phyloP scores from a whole-genome alignment of 176 grass and related monocot genomes.

The Phyllostachys edulis region DNA sequence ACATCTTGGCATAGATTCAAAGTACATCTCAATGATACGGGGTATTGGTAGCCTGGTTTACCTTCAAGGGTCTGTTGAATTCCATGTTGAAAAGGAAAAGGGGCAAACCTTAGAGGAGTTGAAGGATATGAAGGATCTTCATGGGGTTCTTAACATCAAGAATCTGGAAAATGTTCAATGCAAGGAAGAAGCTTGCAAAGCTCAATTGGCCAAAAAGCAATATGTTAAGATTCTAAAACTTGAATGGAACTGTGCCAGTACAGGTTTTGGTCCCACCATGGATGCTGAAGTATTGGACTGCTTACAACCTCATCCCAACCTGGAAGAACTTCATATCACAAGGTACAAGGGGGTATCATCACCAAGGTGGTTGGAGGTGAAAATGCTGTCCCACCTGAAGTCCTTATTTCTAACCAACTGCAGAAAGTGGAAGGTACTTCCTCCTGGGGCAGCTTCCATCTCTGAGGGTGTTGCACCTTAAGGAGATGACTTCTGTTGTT shows the following conservation, averaged over 20 bases:
- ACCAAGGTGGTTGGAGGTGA: slow-evolving; percentile 32
- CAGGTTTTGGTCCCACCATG: not conserved
- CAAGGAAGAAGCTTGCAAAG: slow-evolving; percentile 37
- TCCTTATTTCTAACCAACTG: slow-evolving; percentile 28
- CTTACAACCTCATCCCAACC: slow-evolving; percentile 37
- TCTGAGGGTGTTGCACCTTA: slow-evolving; percentile 38
- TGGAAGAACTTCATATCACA: slow-evolving; percentile 46
- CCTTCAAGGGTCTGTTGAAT: slow-evolving; percentile 44
- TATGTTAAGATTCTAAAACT: slow-evolving; percentile 36
- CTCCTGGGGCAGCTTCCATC: slow-evolving; percentile 43
- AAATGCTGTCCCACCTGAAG: slow-evolving; percentile 21
- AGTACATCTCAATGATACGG: slow-evolving; percentile 35
- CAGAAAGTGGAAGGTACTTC: slow-evolving; percentile 37
- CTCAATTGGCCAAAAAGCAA: slow-evolving; percentile 33
- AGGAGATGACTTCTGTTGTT: slow-evolving; percentile 25
- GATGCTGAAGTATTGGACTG: slow-evolving; percentile 30
- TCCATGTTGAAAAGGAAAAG: slow-evolving; percentile 29
- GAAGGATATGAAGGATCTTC: slow-evolving; percentile 45
- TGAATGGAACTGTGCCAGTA: slow-evolving; percentile 30
- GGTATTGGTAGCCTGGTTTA: slow-evolving; percentile 45
- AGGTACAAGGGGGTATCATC: slow-evolving; percentile 42
- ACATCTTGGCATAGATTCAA: slow-evolving; percentile 36
- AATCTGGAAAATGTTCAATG: slow-evolving; percentile 42
- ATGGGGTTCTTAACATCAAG: slow-evolving; percentile 38
- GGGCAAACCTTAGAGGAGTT: slow-evolving; percentile 44